phyloP scores from a whole-genome alignment of 306 rosid species.

The Neltuma alba region DNA sequence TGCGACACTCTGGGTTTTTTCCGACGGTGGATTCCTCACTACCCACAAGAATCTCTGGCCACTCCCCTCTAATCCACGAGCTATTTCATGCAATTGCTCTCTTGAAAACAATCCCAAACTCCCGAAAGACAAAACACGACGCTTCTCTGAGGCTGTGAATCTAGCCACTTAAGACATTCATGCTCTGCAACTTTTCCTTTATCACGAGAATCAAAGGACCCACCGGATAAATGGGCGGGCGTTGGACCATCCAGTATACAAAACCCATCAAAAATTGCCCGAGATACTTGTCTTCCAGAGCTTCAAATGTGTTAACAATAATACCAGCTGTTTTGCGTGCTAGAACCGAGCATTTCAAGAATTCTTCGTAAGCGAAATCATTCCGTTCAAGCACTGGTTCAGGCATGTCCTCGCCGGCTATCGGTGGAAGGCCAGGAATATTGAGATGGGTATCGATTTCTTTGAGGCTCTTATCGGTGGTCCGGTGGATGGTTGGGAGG shows the following conservation, averaged over 20 bases:
- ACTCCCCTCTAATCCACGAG: not conserved
- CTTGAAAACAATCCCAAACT: slow-evolving; percentile 52
- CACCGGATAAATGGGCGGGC: slow-evolving; percentile 33
- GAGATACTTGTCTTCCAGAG: slow-evolving; percentile 34
- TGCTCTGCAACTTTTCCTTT: not conserved
- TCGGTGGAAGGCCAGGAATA: too few relatives aligned
- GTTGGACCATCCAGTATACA: slow-evolving; percentile 35
- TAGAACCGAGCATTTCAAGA: too few relatives aligned
- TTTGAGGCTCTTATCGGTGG: too few relatives aligned
- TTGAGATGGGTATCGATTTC: too few relatives aligned
- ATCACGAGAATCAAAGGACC: slow-evolving; percentile 39
- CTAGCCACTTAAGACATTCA: slow-evolving; percentile 48
- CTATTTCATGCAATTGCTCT: slow-evolving; percentile 31
- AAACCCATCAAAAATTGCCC: slow-evolving; percentile 40
- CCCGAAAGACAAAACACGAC: slow-evolving; percentile 61
- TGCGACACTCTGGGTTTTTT: not conserved
- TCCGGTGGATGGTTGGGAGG: too few relatives aligned
- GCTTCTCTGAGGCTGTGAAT: slow-evolving; percentile 47
- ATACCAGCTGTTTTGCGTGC: slow-evolving; percentile 38
- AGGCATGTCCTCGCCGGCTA: too few relatives aligned
- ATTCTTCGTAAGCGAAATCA: too few relatives aligned
- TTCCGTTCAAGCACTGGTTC: too few relatives aligned
- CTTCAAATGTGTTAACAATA: slow-evolving; percentile 47
- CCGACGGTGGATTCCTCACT: slow-evolving; percentile 41
- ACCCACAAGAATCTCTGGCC: not conserved